Evolutionary conservation across 73 alveolate species (phyloP).

Genomic region (Paramecium primaurelia): DNA sequence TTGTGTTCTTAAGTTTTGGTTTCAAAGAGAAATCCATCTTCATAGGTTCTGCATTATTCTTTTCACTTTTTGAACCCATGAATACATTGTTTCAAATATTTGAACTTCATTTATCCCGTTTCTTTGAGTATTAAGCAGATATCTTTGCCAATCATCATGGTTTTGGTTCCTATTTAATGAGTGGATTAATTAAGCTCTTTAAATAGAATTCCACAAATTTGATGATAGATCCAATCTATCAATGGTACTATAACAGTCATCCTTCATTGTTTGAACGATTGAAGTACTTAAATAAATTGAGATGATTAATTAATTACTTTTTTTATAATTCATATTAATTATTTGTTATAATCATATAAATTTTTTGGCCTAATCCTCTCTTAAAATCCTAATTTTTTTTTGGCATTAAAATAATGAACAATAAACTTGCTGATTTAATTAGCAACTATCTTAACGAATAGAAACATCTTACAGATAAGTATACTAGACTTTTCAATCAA

Average conservation of each 20-base stretch:
- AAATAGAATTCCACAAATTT: slow-evolving; percentile 45
- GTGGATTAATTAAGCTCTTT: slow-evolving; percentile 41
- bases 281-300: slow-evolving; percentile 12
- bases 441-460: not conserved
- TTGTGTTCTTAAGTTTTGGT: slow-evolving; percentile 82
- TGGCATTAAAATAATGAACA: not conserved
- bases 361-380: not conserved
- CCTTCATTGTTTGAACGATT: slow-evolving; percentile 60
- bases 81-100: slow-evolving; percentile 61
- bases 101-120: slow-evolving; percentile 67
- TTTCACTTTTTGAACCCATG: slow-evolving; percentile 71
- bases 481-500: not conserved
- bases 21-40: slow-evolving; percentile 63
- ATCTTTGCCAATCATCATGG: slow-evolving; percentile 60
- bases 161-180: not conserved
- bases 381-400: not conserved
- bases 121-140: slow-evolving; percentile 79
- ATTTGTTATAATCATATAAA: not conserved
- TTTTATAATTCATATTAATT: not conserved
- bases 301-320: slow-evolving; percentile 24
- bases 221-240: slow-evolving; percentile 54
- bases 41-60: slow-evolving; percentile 75
- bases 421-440: not conserved
- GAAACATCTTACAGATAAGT: not conserved
- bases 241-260: slow-evolving; percentile 56